phyloP scores from a whole-genome alignment of 2,329 filamentous ascomycete genomes.

The Ophiostoma sp. region DNA sequence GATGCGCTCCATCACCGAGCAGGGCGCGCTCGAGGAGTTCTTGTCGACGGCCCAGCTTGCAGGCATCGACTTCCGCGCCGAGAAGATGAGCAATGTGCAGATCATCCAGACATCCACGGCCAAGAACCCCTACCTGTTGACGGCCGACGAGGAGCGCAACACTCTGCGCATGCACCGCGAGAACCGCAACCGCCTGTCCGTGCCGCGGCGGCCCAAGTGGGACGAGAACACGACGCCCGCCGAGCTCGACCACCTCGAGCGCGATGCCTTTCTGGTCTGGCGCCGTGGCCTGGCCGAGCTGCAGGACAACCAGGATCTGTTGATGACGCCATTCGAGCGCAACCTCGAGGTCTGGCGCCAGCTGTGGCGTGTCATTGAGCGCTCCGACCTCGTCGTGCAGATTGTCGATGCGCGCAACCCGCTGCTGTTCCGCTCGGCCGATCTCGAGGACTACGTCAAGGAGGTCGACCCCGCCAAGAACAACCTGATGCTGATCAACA shows the following conservation, averaged over 20 bases:
- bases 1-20: constrained; percentile 98
- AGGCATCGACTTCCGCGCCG: constrained; percentile 97
- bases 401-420: constrained; percentile 97
- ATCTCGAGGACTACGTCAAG: constrained; percentile 90
- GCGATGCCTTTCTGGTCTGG: constrained; percentile 79
- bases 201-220: constrained; percentile 86
- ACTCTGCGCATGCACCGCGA: constrained; percentile 74
- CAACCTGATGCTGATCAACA: constrained; percentile 92
- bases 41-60: constrained; percentile 90
- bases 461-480: constrained; percentile 77
- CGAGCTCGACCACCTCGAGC: constrained; percentile 73
- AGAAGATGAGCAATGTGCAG: constrained; percentile 98
- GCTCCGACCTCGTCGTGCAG: constrained; percentile 91
- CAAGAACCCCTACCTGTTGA: constrained; percentile 89
- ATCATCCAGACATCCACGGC: constrained; percentile 89
- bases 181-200: constrained; percentile 73
- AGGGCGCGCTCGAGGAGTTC: constrained; percentile 94
- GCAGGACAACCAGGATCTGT: constrained; percentile 85
- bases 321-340: constrained; percentile 97
- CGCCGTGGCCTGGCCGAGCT: constrained; percentile 83
- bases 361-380: constrained; percentile 94
- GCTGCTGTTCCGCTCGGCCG: constrained; percentile 86
- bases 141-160: constrained; percentile 73
- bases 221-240: constrained; percentile 76
- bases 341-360: constrained; percentile 98